Percentiles rank a stretch among this genome's conserved stretches.
These are phyloP conservation scores for Daldinia loculata DNA, from an alignment of 495 filamentous ascomycete genomes.

Conservation along the genomic window DNA sequence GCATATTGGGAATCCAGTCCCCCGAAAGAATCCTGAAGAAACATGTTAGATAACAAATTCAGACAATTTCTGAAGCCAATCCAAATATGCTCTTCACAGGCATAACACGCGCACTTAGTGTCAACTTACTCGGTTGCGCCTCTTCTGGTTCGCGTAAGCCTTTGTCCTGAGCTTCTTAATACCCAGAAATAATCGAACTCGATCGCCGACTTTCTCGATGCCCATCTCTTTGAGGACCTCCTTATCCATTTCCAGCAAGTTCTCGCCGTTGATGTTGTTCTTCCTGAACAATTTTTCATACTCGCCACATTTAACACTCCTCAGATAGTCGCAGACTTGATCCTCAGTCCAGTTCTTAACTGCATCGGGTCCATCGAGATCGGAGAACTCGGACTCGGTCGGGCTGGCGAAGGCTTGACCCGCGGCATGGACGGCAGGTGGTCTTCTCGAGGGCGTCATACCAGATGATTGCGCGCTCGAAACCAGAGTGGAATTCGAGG, in stretches of 20 bases:
- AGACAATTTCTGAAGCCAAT: neutral
- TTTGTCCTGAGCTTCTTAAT: conserved; percentile 92
- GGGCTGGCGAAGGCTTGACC: conserved; percentile 81
- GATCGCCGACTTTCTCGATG: conserved; percentile 96
- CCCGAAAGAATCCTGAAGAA: conserved; percentile 72
- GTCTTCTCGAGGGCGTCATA: conserved; percentile 64
- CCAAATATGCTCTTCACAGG: neutral
- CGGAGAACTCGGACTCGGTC: conserved; percentile 96
- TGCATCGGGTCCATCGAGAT: conserved; percentile 63
- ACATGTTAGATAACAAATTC: conserved; percentile 14
- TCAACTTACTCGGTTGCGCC: conserved; percentile 80
- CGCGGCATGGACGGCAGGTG: conserved; percentile 63
- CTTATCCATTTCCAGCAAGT: conserved; percentile 96
- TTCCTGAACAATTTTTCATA: conserved; percentile 91
- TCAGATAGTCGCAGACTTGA: conserved; percentile 86
- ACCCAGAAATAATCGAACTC: conserved; percentile 89
- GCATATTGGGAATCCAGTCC: conserved; percentile 69
- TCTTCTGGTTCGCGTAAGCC: conserved; percentile 82
- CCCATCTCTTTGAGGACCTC: conserved; percentile 96
- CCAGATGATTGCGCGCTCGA: conserved; percentile 59
- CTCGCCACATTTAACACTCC: conserved; percentile 88
- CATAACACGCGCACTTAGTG: neutral
- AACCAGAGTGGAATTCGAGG: conserved; percentile 63
- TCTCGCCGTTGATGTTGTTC: conserved; percentile 97
- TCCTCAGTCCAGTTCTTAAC: conserved; percentile 88